A percentile compares a stretch with the other conserved stretches of the same genome.
phyloP scores from a whole-genome alignment of 2,329 filamentous ascomycete species.

The Penicillium brasilianum region DNA sequence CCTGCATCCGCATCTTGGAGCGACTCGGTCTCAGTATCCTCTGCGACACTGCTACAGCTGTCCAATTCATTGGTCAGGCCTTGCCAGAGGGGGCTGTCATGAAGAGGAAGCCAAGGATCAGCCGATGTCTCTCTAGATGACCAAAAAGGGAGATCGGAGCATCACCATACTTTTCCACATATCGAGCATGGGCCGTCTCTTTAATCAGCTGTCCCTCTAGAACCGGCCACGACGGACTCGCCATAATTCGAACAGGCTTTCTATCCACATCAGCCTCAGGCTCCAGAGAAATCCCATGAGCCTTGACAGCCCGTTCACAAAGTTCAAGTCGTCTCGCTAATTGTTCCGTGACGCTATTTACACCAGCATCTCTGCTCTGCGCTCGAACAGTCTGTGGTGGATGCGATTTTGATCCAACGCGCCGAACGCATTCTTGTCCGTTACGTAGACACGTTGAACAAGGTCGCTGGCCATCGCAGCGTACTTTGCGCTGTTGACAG shows the following conservation, averaged over 20 bases:
- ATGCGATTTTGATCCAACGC: neutral
- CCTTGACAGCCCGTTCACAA: neutral
- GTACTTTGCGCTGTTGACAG: neutral
- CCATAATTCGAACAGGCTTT: neutral
- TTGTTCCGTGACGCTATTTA: neutral
- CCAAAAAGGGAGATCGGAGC: neutral
- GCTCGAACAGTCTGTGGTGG: neutral
- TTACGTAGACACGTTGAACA: neutral
- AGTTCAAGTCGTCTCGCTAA: neutral
- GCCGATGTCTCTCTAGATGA: neutral
- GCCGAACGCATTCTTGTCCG: neutral
- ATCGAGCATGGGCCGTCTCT: neutral
- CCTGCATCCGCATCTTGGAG: neutral
- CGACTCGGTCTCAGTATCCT: neutral
- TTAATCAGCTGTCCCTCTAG: slow-evolving; percentile 1
- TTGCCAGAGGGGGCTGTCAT: slow-evolving; percentile 1
- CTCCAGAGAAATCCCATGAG: neutral
- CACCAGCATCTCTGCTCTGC: neutral
- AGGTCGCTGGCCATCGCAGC: neutral
- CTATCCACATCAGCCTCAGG: neutral
- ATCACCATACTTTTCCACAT: neutral
- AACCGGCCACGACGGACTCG: neutral
- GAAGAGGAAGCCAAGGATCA: neutral
- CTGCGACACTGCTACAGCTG: neutral
- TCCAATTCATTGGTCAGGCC: neutral